A percentile compares a stretch with the other conserved stretches of the same genome.
These are phyloP conservation scores for Aspergillus baeticus DNA, from an alignment of 495 filamentous ascomycete genomes.

Conservation along the genomic window DNA sequence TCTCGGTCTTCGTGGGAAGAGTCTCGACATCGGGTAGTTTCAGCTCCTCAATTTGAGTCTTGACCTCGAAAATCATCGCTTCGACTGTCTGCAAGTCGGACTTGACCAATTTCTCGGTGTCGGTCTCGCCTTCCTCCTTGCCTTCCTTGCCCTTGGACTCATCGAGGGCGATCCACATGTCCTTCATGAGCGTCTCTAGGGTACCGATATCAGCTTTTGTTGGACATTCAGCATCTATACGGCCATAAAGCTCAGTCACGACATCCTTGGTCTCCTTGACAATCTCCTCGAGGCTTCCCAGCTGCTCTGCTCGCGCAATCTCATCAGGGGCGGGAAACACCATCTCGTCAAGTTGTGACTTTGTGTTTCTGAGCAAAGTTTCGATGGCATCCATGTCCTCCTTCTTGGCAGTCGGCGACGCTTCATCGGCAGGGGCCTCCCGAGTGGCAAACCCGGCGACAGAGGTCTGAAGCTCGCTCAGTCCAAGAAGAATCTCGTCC, in stretches of 20 bases:
- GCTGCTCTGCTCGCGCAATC: constrained; percentile 70
- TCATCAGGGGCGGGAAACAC: constrained; percentile 58
- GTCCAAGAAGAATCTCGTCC: constrained; percentile 53
- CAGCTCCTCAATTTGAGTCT: constrained; percentile 69
- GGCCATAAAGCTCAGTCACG: constrained; percentile 55
- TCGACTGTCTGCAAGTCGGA: constrained; percentile 76
- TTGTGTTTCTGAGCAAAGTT: constrained; percentile 79
- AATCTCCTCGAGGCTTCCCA: constrained; percentile 69
- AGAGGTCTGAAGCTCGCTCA: constrained; percentile 58
- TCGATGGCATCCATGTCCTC: constrained; percentile 89
- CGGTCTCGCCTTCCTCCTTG: constrained; percentile 57
- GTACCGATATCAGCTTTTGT: constrained; percentile 74
- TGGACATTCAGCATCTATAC: constrained; percentile 60
- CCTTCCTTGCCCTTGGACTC: constrained; percentile 65
- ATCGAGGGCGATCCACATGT: constrained; percentile 69
- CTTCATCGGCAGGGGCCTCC: constrained; percentile 37
- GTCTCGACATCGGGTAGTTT: constrained; percentile 63
- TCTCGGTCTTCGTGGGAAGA: constrained; percentile 59
- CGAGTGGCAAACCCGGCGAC: constrained; percentile 46
- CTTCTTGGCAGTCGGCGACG: constrained; percentile 46
- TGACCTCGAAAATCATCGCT: constrained; percentile 76
- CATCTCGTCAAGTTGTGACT: constrained; percentile 77
- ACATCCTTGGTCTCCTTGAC: constrained; percentile 70
- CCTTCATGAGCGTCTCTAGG: constrained; percentile 73
- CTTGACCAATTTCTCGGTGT: constrained; percentile 68